Evolutionary conservation across 495 filamentous ascomycete genomes (phyloP).

Genomic region (Hypoxylon fuscum): DNA sequence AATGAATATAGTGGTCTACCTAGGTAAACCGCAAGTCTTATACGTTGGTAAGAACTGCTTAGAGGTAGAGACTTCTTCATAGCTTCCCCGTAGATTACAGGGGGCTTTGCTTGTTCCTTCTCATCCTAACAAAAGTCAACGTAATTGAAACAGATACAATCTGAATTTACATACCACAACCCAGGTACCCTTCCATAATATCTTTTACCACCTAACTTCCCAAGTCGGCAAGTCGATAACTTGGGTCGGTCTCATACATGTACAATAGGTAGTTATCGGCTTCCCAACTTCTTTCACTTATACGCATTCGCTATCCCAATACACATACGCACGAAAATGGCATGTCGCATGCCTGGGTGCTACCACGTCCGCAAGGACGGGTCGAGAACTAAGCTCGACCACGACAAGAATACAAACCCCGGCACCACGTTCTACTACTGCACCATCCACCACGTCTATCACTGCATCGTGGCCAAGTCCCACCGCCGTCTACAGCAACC

Average conservation of each 20-base stretch:
- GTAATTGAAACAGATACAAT: too few species aligned
- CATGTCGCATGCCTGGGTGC: slow-evolving; percentile 28
- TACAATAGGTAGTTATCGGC: background rate
- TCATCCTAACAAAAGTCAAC: too few species aligned
- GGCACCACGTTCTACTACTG: slow-evolving; percentile 37
- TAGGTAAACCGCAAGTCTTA: too few species aligned
- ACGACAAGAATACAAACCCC: slow-evolving; percentile 27
- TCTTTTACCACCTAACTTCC: background rate
- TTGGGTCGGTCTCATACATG: background rate
- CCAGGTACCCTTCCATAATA: too few species aligned
- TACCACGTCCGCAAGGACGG: slow-evolving; percentile 24
- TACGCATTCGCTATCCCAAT: background rate
- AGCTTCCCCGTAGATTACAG: too few species aligned
- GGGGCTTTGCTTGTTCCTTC: too few species aligned
- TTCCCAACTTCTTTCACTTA: background rate
- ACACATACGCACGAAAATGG: slow-evolving; percentile 18
- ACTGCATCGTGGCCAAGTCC: slow-evolving; percentile 13
- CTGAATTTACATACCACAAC: too few species aligned
- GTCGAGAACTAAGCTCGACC: slow-evolving; percentile 22
- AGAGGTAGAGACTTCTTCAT: too few species aligned
- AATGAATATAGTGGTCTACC: too few species aligned
- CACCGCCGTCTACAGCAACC: slow-evolving; percentile 36
- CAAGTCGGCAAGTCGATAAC: background rate
- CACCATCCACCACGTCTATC: slow-evolving; percentile 31
- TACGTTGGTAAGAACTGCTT: too few species aligned